Percentiles rank a stretch among this genome's conserved stretches.
Evolutionary conservation across 352 stramenopile species (phyloP).

Genomic region (Discostella stelligera): DNA sequence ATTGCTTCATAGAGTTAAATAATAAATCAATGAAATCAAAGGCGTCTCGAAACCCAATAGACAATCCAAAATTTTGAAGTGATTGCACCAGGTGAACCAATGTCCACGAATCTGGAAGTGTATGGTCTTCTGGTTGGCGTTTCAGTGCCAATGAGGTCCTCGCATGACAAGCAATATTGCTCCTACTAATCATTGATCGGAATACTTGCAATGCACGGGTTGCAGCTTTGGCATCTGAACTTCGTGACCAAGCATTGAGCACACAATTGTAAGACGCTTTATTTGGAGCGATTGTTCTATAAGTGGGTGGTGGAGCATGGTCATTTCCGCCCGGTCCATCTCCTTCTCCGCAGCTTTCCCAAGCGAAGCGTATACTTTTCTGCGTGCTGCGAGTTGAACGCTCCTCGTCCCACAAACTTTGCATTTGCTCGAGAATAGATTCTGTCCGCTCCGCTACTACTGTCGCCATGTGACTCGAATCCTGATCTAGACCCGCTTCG

Average conservation of each 20-base stretch:
- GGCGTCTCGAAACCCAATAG: slow-evolving; percentile 31
- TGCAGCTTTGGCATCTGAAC: slow-evolving; percentile 17
- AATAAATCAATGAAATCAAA: slow-evolving; percentile 24
- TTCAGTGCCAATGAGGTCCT: slow-evolving; percentile 19
- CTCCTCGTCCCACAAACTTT: slow-evolving; percentile 42
- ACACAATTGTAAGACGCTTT: slow-evolving; percentile 44
- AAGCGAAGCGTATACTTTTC: slow-evolving; percentile 13
- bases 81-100: slow-evolving; percentile 35
- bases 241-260: slow-evolving; percentile 40
- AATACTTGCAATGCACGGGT: slow-evolving; percentile 23
- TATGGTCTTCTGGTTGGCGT: not conserved
- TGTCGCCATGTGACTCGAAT: slow-evolving; percentile 6
- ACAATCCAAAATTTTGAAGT: slow-evolving; percentile 6
- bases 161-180: slow-evolving; percentile 26
- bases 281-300: slow-evolving; percentile 22
- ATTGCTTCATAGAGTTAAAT: slow-evolving; percentile 29
- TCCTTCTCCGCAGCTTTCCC: slow-evolving; percentile 3
- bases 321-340: not conserved
- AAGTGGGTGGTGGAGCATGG: not conserved
- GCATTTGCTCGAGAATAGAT: slow-evolving; percentile 44
- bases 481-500: not conserved
- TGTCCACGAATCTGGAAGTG: slow-evolving; percentile 42
- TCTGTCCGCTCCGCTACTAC: slow-evolving; percentile 24
- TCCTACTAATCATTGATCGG: slow-evolving; percentile 30
- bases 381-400: slow-evolving; percentile 17